Conservation (phyloP, 2,329 filamentous ascomycete species). For the Aspergillus sp. region DNA sequence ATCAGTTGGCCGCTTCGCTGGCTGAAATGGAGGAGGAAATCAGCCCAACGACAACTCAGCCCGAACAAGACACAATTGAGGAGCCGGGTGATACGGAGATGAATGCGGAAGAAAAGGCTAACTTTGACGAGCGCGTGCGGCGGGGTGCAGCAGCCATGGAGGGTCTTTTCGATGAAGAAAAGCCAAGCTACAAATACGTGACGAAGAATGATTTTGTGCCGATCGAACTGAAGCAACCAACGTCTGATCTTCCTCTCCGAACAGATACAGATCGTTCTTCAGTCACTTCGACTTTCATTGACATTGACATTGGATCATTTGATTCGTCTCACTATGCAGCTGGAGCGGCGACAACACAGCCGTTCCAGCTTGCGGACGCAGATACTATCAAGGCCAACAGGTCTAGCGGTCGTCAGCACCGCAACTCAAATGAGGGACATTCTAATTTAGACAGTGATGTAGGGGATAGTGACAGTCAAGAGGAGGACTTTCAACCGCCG, state of each 20-base stretch:
- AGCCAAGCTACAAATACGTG: slow-evolving; percentile 55
- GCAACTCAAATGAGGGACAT: slow-evolving; percentile 32
- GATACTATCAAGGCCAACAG: slow-evolving; percentile 55
- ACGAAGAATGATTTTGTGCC: slow-evolving; percentile 47
- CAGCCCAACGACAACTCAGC: slow-evolving; percentile 23
- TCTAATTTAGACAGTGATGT: slow-evolving; percentile 24
- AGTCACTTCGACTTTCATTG: slow-evolving; percentile 44
- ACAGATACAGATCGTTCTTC: slow-evolving; percentile 43
- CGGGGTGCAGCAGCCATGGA: slow-evolving; percentile 54
- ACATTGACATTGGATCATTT: slow-evolving; percentile 55
- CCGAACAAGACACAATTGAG: slow-evolving; percentile 23
- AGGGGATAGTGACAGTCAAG: slow-evolving; percentile 18
- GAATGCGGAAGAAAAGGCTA: slow-evolving; percentile 43
- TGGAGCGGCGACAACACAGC: slow-evolving; percentile 46
- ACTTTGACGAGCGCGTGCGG: slow-evolving; percentile 54
- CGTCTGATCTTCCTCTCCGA: slow-evolving; percentile 52
- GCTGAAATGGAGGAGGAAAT: slow-evolving; percentile 38
- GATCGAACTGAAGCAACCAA: slow-evolving; percentile 36
- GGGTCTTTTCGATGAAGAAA: slow-evolving; percentile 53
- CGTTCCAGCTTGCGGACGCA: slow-evolving; percentile 47
- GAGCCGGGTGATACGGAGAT: slow-evolving; percentile 28
- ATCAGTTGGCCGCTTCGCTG: slow-evolving; percentile 44
- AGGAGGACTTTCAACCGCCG: slow-evolving; percentile 25
- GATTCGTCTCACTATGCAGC: slow-evolving; percentile 49
- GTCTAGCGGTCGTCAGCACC: slow-evolving; percentile 42